Conservation (phyloP, 306 rosid genomes). For the Quercus wislizeni region DNA sequence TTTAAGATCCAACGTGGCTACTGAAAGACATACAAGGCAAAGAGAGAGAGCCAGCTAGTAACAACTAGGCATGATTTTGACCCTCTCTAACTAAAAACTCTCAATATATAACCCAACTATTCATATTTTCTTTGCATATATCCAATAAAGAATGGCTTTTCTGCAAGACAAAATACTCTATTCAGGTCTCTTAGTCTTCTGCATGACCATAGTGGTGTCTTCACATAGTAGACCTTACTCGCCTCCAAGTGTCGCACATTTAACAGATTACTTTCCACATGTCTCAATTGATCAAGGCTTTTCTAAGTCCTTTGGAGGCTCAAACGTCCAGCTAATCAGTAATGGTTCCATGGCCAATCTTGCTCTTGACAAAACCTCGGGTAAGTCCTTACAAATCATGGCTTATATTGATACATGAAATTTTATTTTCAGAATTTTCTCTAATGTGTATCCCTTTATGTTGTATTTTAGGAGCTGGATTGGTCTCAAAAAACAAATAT, state of each 20-base stretch:
- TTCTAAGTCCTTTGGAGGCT: constrained; percentile 57
- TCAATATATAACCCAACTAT: constrained; percentile 34
- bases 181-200: constrained; percentile 34
- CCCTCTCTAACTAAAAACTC: constrained; percentile 27
- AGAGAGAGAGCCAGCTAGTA: constrained; percentile 60
- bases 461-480: constrained; percentile 64
- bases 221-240: constrained; percentile 46
- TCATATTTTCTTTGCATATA: constrained; percentile 12
- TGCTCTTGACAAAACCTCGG: constrained; percentile 75
- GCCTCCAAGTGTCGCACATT: constrained; percentile 57
- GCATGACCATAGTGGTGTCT: constrained; percentile 44
- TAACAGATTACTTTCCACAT: constrained; percentile 68
- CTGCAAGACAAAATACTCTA: constrained; percentile 29
- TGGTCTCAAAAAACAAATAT: constrained; percentile 53
- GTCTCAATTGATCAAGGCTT: constrained; percentile 47
- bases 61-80: constrained; percentile 68
- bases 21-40: constrained; percentile 25
- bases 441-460: not conserved
- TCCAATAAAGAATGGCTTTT: constrained; percentile 45
- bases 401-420: not conserved
- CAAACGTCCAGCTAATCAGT: constrained; percentile 50
- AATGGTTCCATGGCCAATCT: constrained; percentile 83
- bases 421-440: not conserved
- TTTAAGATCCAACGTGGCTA: constrained; percentile 32
- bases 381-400: constrained; percentile 21